Base-by-base conservation (phyloP, 306 rosid species). In the Vicia sativa region DNA sequence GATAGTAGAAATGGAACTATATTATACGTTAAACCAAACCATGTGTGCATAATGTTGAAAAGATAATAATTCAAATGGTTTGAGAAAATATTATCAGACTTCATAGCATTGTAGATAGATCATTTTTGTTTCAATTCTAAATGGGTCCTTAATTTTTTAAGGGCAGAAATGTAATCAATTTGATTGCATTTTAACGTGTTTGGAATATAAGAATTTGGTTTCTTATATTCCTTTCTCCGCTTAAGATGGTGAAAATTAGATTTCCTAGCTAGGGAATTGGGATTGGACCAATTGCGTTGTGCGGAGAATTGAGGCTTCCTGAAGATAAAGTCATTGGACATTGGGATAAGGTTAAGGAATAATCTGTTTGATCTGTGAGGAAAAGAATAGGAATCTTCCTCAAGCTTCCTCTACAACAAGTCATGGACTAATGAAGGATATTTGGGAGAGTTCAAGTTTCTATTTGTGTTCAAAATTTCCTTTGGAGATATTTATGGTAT, bases 71-170 rank as follows among this genome's bases (percentile, higher is more conserved):
- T 28, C 31, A 15, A 56, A 19, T 56, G 41, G n/a, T 43, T 14
- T 57, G 18, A 13, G 29, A 10, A 43, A 58, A 58, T 58, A 42
- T 42, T 10, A 19, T 23, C 57, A 42, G 35, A 13, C 2, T 10
- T 65, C n/a, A 56, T 42, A 55, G 37, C 31, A 28, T 69, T 56
- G 37, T 15, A 55, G 15, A 69, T 55, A 55, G 63, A 14, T 25
- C 6, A 6, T 54, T 54, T 54, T 14, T 68, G 41, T 15, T 35
- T 50, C 42, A 67, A 37, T 15, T 37, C 62, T 8, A 52, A 58
- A 26, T 10, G 31, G 45, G 31, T 35, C 37, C 52, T 68, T 50
- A 68, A 53, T 53, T 13, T 48, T 34, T 8, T 53, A 21, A 21
- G 42, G 43, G 62, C 14, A 57, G 34, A 57, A 26, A 26, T 12